Evolutionary conservation across 345 rosid species (phyloP), one percentile per base, ranked within the genome.

Genomic region (Pistacia integerrima): DNA sequence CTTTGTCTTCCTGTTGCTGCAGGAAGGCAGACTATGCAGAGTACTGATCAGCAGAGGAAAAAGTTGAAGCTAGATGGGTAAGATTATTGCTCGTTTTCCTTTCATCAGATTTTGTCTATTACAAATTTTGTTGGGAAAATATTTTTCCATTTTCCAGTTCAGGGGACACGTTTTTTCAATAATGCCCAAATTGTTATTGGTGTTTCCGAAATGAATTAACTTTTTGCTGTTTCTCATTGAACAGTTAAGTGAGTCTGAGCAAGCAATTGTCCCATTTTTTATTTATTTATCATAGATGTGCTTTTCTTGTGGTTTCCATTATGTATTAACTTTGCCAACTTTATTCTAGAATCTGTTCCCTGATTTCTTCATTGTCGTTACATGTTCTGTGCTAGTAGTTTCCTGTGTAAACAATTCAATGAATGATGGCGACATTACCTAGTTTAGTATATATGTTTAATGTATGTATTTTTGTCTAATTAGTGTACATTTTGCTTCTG

Each of bases 61-160:
- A 88, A 86, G 67, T 54, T 74, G 79, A 91, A 90, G 80, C 77
- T 72, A 25, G 86, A 88, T 70, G 80, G 90, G 99, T 91, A 81
- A 80, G 84, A 41, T 49, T 25, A 14, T 18, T 8, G 41, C 64
- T 52, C 30, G 2, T 46, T 30, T 28, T 52, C 65, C 33, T 59
- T 74, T 33, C 12, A 14, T 48, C 18, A 61, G 17, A 25, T 22
- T 38, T 7, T 62, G 36, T 8, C n/a, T 8, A n/a, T 72, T 22
- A 59, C 13, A 25, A 57, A 4, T 3, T 4, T 72, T 61, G 46
- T 25, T 60, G 36, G 25, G 55, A 36, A 59, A 44, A 58, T 9
- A 35, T 17, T 8, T 59, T 72, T 44, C 25, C 1, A 8, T 55
- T 9, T 35, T n/a, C 36, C 73, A 35, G 41, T 44, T n/a, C 35